phyloP scores from a whole-genome alignment of 805 yeast genomes.

The Yamadazyma olivae region DNA sequence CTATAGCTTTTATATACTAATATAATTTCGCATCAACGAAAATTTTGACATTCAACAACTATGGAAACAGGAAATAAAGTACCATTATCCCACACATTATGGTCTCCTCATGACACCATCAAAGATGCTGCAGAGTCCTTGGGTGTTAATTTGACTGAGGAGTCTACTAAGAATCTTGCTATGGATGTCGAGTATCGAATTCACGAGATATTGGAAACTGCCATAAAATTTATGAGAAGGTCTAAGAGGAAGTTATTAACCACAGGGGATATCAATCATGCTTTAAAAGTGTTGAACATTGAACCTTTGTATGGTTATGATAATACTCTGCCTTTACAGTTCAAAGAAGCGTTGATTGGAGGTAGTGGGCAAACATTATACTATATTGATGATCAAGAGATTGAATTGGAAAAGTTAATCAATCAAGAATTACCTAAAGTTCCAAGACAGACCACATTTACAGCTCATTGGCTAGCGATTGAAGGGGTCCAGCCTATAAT shows the following conservation, averaged over 20 bases:
- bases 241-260: conserved; percentile 79
- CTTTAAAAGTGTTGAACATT: conserved; percentile 79
- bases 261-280: conserved; percentile 77
- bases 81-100: conserved; percentile 80
- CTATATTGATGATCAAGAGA: conserved; percentile 87
- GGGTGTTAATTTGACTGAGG: conserved; percentile 84
- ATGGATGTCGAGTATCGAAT: conserved; percentile 99
- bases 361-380: conserved; percentile 88
- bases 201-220: conserved; percentile 93
- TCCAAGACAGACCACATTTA: conserved; percentile 87
- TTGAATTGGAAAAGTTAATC: conserved; percentile 89
- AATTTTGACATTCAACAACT: not conserved
- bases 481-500: conserved; percentile 98
- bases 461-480: conserved; percentile 96
- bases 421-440: conserved; percentile 94
- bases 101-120: conserved; percentile 98
- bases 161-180: conserved; percentile 89
- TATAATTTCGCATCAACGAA: not conserved
- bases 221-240: conserved; percentile 93
- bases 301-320: conserved; percentile 95
- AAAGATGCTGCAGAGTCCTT: conserved; percentile 92
- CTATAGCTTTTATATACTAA: too few species aligned
- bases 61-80: conserved; percentile 41
- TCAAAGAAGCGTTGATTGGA: conserved; percentile 83
- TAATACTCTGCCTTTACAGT: conserved; percentile 64